Conservation (phyloP, 164 flowering plant genomes). For the Vitis amurensis region DNA sequence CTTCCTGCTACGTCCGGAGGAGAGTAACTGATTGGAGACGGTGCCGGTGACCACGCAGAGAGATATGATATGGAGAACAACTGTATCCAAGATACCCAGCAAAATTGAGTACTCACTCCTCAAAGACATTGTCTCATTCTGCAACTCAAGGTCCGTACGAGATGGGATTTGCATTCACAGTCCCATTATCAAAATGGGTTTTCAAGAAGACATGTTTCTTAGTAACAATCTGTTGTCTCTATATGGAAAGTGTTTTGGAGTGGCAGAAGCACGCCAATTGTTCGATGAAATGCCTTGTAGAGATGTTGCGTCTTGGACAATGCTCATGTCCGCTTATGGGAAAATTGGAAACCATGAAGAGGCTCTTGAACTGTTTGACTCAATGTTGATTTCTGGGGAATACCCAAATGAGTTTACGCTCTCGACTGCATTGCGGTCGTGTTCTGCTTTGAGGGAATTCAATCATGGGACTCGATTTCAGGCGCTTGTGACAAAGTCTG, state of each 20-base stretch:
- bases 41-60: not conserved
- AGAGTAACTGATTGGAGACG: no score
- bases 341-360: constrained; percentile 20
- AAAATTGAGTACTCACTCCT: constrained; percentile 5
- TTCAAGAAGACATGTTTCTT: constrained; percentile 36
- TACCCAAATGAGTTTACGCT: constrained; percentile 56
- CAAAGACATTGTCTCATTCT: constrained; percentile 32
- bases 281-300: constrained; percentile 52
- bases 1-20: no score
- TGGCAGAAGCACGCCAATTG: constrained; percentile 35
- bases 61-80: constrained; percentile 19
- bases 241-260: constrained; percentile 41
- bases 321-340: constrained; percentile 41
- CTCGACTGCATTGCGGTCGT: constrained; percentile 38
- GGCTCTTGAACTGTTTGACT: constrained; percentile 38
- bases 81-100: not conserved
- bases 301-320: constrained; percentile 63
- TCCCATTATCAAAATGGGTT: constrained; percentile 48
- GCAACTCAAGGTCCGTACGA: constrained; percentile 42
- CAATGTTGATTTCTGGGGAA: constrained; percentile 39
- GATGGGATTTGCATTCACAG: constrained; percentile 50
- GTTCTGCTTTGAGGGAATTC: constrained; percentile 35
- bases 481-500: constrained; percentile 37
- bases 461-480: constrained; percentile 35
- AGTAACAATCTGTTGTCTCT: constrained; percentile 46